These are phyloP conservation scores for Pezicula neosporulosa DNA, from an alignment of 2,329 filamentous ascomycete species.

Conservation along the genomic window DNA sequence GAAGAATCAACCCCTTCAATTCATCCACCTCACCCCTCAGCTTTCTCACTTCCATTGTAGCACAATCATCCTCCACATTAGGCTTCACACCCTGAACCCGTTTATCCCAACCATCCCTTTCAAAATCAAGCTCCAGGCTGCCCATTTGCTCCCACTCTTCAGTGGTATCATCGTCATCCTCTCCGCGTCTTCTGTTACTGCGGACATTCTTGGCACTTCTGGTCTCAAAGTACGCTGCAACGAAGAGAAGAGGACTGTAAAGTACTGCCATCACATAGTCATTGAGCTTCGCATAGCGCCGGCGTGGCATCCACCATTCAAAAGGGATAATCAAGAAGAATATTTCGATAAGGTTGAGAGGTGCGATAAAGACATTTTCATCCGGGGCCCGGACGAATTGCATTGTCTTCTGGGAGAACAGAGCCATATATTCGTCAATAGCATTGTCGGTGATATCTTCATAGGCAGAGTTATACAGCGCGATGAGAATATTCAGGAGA, in stretches of 20 bases:
- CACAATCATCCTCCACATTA: slow-evolving; percentile 76
- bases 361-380: slow-evolving; percentile 96
- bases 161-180: slow-evolving; percentile 82
- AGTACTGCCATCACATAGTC: slow-evolving; percentile 82
- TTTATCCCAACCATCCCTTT: slow-evolving; percentile 82
- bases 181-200: slow-evolving; percentile 72
- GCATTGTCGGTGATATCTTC: slow-evolving; percentile 80
- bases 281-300: slow-evolving; percentile 76
- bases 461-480: slow-evolving; percentile 94
- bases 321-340: slow-evolving; percentile 73
- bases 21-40: slow-evolving; percentile 56
- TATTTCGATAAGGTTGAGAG: slow-evolving; percentile 91
- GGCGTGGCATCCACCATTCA: slow-evolving; percentile 90
- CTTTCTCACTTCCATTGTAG: slow-evolving; percentile 65
- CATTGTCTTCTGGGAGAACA: slow-evolving; percentile 93
- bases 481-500: slow-evolving; percentile 92
- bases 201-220: slow-evolving; percentile 63
- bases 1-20: slow-evolving; percentile 39
- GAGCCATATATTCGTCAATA: slow-evolving; percentile 89
- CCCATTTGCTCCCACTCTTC: slow-evolving; percentile 92
- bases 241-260: slow-evolving; percentile 78
- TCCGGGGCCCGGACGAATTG: slow-evolving; percentile 95
- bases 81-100: slow-evolving; percentile 72
- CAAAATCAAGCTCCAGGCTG: slow-evolving; percentile 66
- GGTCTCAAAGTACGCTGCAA: slow-evolving; percentile 72